phyloP scores from a whole-genome alignment of 176 grass and related monocot genomes.

The Aegilops bicornis region DNA sequence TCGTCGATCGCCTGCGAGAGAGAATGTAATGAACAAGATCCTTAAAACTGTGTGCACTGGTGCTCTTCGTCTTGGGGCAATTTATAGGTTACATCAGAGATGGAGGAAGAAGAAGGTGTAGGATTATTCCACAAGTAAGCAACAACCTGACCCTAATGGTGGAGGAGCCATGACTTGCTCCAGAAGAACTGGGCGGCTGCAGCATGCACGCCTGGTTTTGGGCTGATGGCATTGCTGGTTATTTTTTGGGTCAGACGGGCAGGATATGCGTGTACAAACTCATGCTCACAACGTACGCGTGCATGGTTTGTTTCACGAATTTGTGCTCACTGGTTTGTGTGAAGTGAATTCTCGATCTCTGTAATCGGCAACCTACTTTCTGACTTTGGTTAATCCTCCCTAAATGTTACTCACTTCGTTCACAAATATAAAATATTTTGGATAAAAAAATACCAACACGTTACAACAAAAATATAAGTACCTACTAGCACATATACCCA shows the following conservation, averaged over 20 bases:
- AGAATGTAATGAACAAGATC: too few species aligned
- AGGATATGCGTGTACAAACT: slow-evolving; percentile 15
- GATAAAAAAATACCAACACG: too few species aligned
- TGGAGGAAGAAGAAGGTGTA: background rate
- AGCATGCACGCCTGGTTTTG: background rate
- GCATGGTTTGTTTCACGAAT: background rate
- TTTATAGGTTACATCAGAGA: background rate
- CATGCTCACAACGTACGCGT: background rate
- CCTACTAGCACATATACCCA: too few species aligned
- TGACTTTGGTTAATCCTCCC: too few species aligned
- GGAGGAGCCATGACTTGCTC: background rate
- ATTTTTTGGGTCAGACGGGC: background rate
- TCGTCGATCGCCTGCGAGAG: background rate
- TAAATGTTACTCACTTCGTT: too few species aligned
- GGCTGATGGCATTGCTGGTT: background rate
- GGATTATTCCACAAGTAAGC: background rate
- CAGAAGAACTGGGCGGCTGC: background rate
- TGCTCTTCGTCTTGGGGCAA: background rate
- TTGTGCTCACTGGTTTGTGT: background rate
- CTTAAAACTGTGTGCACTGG: background rate
- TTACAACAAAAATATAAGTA: too few species aligned
- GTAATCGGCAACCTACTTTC: too few species aligned
- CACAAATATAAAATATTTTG: too few species aligned
- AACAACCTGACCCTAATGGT: background rate
- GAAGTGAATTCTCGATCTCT: background rate